Evolutionary conservation across 164 flowering plant genomes (phyloP), one percentile per base, ranked within the genome.

Genomic region (Kalanchoe fedtschenkoi): DNA sequence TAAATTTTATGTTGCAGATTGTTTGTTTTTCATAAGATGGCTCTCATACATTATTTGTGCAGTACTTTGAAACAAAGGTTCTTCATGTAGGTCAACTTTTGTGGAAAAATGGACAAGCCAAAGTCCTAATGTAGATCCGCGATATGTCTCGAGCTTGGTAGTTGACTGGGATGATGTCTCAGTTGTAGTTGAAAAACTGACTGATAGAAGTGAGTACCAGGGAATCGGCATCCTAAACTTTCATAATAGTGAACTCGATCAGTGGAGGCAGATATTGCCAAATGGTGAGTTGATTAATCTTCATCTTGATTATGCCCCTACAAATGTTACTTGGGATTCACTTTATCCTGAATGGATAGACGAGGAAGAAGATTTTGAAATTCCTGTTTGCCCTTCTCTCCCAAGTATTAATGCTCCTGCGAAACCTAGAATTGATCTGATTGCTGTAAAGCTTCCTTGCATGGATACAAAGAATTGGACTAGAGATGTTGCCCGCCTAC

Each of bases 271-370:
- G 54, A 70, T 78, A 13, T 21, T 70, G 26, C 78, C 83, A 14
- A 71, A 77, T 55, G 72, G 71, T 2, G 70, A 71, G 62, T 74
- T 76, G 37, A 58, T 71, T 28, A 58, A 58, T 21, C 73, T 84
- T 57, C 62, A 60, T 16, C 61, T 82, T n/a, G 76, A 80, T 57
- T 43, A 72, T 57, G 81, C 69, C n/a, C 71, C 71, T 0, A 58
- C 42, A 22, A 75, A 79, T 42, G 62, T 84, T 6, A 80, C 82
- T 1, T 84, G 90, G 90, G 82, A 84, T 15, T 63, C 84, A 9
- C 41, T 84, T 24, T 79, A 77, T 35, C 91, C 88, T 2, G 88
- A 83, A 66, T 86, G 91, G 91, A 81, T 86, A 11, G 88, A 86
- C 22, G 91, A 86, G 75, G 88, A 83, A 62, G 78, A 83, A 63